Evolutionary conservation across 2,329 filamentous ascomycete genomes (phyloP), one percentile per base, ranked within the genome.

Genomic region (Apiospora malaysiana): DNA sequence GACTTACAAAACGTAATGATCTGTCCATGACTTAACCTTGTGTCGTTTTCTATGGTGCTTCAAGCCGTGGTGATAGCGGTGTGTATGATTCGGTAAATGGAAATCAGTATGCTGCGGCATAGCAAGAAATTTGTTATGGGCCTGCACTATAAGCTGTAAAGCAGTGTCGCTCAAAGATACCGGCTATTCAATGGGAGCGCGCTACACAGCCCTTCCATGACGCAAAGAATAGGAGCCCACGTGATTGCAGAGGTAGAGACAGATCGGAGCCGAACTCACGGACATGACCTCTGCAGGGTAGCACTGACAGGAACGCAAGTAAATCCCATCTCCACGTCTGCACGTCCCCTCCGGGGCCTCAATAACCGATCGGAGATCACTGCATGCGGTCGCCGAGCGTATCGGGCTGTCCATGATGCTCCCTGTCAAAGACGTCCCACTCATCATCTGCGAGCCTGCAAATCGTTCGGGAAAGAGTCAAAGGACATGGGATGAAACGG

Each of bases 301-400:
- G 27, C 25, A 21, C 32, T 21, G 47, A n/a, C n/a, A 49, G 47
- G 47, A 4, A 25, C 27, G 49, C 49, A 56, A 8, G 2, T 10
- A 32, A 9, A 18, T 5, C 14, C 14, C 49, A 16, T 56, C 49
- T 16, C 25, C 49, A 56, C 25, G 49, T 32, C 40, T 42, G 40
- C 40, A 42, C 40, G 40, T 9, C 40, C 10, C 51, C 51, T 37
- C 1, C 16, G 27, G 51, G 27, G 51, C 27, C 32, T 27, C 51
- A 59, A 59, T 59, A 59, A 59, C 51, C 51, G 51, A 59, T 59
- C 51, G 51, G 51, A 59, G 27, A 59, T 59, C 51, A 59, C 51
- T 45, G 51, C 27, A 59, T 59, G 51, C 51, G 51, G 27, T 27
- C 27, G 25, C 16, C 51, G 51, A 16, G 51, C 27, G 27, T 59